Base-by-base conservation (phyloP, 2,329 filamentous ascomycete species). In the Trichoderma citrinoviride region DNA sequence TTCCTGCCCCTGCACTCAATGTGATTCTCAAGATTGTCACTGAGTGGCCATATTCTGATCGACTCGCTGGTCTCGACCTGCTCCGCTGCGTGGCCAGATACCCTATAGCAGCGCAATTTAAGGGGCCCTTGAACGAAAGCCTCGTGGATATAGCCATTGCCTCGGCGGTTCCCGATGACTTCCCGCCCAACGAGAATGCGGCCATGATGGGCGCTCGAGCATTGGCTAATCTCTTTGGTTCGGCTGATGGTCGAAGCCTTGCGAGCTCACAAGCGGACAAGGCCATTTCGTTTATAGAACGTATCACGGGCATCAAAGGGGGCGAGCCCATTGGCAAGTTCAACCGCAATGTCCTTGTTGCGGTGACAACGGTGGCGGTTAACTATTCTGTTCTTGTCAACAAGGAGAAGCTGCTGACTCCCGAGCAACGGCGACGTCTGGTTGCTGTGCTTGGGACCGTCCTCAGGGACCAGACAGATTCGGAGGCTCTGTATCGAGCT, bases 121-220 rank as follows among this genome's bases (percentile, higher is more conserved):
- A 79, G 0, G 82, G 86, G 57, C 77, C 82, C 0, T 77, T 79
- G 3, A 78, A 82, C 33, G 80, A 80, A 3, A 88, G 85, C 41
- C 79, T 93, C 14, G 78, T 97, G 7, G 81, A 87, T 40, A 75
- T 81, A 6, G 79, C 79, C 21, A 75, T 84, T 3, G 74, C 49
- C 70, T 78, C 43, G 66, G 82, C 67, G 68, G 76, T 68, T 67
- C 77, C 74, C 1, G 49, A 85, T 77, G 83, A 87, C 5, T 78
- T 83, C 0, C 82, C 86, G 2, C 81, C 90, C 0, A 87, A 87
- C 43, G 83, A 89, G 61, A 97, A 97, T 76, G 92, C 92, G 69
- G 85, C 87, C 12, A 97, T 98, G 89, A 90, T 99, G 82, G 88
- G 90, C 0, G 82, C 92, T 14, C 90, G 95, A 4, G 86, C 89